phyloP scores from a whole-genome alignment of 495 filamentous ascomycete genomes.

The Podospora pseudocomata region DNA sequence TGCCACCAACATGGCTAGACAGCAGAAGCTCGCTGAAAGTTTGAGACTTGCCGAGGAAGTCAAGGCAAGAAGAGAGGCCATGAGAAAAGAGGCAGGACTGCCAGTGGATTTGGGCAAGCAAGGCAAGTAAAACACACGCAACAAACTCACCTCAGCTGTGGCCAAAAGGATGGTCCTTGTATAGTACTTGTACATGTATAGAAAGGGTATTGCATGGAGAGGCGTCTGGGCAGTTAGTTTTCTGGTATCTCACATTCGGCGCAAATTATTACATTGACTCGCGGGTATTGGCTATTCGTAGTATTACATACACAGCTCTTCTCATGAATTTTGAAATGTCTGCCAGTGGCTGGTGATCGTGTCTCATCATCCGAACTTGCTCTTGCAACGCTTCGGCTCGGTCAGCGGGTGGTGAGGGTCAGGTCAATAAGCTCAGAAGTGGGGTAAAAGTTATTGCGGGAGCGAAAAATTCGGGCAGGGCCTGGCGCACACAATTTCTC shows the following conservation, averaged over 20 bases:
- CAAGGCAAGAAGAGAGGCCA: constrained; percentile 60
- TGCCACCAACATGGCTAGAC: constrained; percentile 41
- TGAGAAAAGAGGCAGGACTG: constrained; percentile 49
- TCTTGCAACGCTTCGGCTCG: background rate
- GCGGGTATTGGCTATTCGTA: background rate
- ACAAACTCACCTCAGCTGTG: background rate
- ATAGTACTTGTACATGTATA: background rate
- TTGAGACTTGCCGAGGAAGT: constrained; percentile 51
- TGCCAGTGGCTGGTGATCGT: background rate
- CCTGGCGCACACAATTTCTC: constrained; percentile 39
- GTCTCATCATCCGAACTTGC: background rate
- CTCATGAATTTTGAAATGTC: background rate
- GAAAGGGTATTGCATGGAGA: background rate
- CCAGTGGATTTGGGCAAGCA: constrained; percentile 11
- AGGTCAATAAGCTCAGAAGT: constrained; percentile 21
- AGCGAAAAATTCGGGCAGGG: constrained; percentile 35
- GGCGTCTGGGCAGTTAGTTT: background rate
- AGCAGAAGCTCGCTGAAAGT: constrained; percentile 35
- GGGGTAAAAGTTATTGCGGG: constrained; percentile 37
- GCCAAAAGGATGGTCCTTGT: background rate
- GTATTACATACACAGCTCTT: background rate
- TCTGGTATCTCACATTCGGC: background rate
- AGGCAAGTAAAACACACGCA: constrained; percentile 2
- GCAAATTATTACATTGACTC: background rate
- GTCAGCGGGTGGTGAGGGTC: constrained; percentile 19